Percentiles rank a stretch among this genome's conserved stretches.
phyloP scores from a whole-genome alignment of 2,329 filamentous ascomycete genomes.

The Pseudocercospora pini-densiflorae region DNA sequence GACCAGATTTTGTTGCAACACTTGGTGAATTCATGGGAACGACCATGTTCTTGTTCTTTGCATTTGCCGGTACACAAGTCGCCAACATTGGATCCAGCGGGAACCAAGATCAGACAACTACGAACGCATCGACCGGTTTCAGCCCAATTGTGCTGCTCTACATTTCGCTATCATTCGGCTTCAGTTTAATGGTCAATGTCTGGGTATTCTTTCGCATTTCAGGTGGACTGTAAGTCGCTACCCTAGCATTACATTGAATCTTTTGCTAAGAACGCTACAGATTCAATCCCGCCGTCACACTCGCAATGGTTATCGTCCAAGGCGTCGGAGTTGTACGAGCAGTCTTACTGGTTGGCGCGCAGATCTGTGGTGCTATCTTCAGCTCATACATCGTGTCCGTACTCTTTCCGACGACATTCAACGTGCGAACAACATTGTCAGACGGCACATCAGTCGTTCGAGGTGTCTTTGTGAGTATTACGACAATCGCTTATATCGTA shows the following conservation, averaged over 20 bases:
- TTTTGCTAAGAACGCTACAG: constrained; percentile 15
- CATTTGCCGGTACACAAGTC: constrained; percentile 51
- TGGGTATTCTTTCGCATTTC: constrained; percentile 47
- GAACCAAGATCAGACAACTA: constrained; percentile 28
- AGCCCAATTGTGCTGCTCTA: constrained; percentile 43
- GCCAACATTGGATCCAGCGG: constrained; percentile 43
- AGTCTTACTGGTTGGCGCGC: constrained; percentile 40
- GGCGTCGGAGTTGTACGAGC: constrained; percentile 42
- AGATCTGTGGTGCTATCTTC: constrained; percentile 46
- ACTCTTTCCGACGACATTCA: constrained; percentile 45
- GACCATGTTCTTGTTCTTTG: constrained; percentile 53
- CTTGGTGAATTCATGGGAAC: constrained; percentile 51
- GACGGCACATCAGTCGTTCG: constrained; percentile 43
- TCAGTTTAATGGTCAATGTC: constrained; percentile 47
- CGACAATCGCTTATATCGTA: too few relatives aligned
- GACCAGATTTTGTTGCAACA: constrained; percentile 38
- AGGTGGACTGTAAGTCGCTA: constrained; percentile 37
- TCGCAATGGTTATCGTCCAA: constrained; percentile 39
- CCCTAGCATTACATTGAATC: background rate
- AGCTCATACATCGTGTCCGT: constrained; percentile 41
- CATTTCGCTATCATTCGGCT: constrained; percentile 47
- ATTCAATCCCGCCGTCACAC: constrained; percentile 43
- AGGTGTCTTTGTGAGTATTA: constrained; percentile 40
- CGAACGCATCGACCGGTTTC: constrained; percentile 36
- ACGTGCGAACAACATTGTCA: constrained; percentile 42